Evolutionary conservation across 176 grass and related monocot genomes (phyloP).

Genomic region (Bothriochloa decipiens): DNA sequence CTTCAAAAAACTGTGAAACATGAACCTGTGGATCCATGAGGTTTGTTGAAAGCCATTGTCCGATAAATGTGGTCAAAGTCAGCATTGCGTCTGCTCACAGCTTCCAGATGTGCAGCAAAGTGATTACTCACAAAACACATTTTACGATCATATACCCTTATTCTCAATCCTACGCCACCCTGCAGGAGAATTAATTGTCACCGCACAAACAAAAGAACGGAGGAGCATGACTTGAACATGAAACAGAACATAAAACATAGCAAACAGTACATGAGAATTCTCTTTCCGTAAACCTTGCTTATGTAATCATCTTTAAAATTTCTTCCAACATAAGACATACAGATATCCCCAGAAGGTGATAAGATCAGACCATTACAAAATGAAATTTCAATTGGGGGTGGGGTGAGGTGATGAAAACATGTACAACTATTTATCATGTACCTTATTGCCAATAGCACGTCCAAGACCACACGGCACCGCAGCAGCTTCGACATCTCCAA

Average conservation of each 20-base stretch:
- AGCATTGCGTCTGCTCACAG: slow-evolving; percentile 84
- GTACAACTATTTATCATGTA: slow-evolving; percentile 44
- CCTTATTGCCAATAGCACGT: slow-evolving; percentile 95
- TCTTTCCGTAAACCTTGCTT: not conserved
- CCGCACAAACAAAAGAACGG: slow-evolving; percentile 30
- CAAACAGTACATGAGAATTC: slow-evolving; percentile 13
- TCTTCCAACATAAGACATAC: slow-evolving; percentile 21
- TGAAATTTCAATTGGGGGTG: not conserved
- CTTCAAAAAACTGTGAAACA: slow-evolving; percentile 20
- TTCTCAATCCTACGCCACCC: slow-evolving; percentile 97
- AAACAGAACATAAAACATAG: slow-evolving; percentile 31
- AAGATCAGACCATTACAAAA: slow-evolving; percentile 33
- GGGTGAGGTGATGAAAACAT: not conserved
- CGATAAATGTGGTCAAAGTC: slow-evolving; percentile 96
- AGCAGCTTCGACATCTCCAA: slow-evolving; percentile 97
- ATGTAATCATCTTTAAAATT: slow-evolving; percentile 18
- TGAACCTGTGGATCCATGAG: slow-evolving; percentile 88
- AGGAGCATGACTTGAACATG: slow-evolving; percentile 18
- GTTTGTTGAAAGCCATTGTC: slow-evolving; percentile 90
- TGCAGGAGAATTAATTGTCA: slow-evolving; percentile 53
- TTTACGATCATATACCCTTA: slow-evolving; percentile 88
- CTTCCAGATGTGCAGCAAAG: slow-evolving; percentile 98
- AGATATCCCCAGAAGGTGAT: not conserved
- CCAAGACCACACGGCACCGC: slow-evolving; percentile 94
- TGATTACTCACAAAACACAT: slow-evolving; percentile 98